These are phyloP conservation scores for Nissolia schottii DNA, from an alignment of 306 rosid genomes.

Conservation along the genomic window DNA sequence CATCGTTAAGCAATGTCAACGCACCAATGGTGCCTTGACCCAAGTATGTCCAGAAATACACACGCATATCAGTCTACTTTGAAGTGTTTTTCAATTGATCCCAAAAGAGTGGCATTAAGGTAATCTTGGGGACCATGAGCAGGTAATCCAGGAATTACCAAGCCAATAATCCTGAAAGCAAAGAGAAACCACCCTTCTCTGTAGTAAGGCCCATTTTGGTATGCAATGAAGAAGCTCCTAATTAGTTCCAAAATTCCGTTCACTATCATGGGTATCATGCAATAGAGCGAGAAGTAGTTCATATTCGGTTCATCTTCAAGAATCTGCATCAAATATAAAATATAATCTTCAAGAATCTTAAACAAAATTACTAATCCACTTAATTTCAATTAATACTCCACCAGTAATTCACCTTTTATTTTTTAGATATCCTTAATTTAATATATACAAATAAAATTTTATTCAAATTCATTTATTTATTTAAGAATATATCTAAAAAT, in stretches of 20 bases:
- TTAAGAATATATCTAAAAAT: no score
- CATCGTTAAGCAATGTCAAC: no score
- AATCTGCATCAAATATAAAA: slow-evolving; percentile 19
- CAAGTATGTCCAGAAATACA: neutral
- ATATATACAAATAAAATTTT: no score
- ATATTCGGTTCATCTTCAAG: slow-evolving; percentile 48
- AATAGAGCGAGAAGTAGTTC: slow-evolving; percentile 32
- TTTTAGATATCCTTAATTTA: no score
- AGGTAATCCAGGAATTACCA: slow-evolving; percentile 38
- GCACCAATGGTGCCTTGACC: no score
- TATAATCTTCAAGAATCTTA: slow-evolving; percentile 41
- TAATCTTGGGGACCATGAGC: slow-evolving; percentile 57
- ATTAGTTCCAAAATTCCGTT: slow-evolving; percentile 39
- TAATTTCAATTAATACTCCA: no score
- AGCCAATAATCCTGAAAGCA: slow-evolving; percentile 30
- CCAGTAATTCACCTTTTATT: no score
- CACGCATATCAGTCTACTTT: neutral
- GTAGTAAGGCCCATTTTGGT: slow-evolving; percentile 31
- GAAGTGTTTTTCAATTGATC: slow-evolving; percentile 17
- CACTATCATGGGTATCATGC: slow-evolving; percentile 27
- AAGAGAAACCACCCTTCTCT: slow-evolving; percentile 41
- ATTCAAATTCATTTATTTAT: no score
- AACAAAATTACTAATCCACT: neutral
- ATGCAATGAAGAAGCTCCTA: slow-evolving; percentile 45
- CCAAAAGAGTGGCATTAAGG: slow-evolving; percentile 48